Evolutionary conservation across 2,329 filamentous ascomycete genomes (phyloP).

Genomic region (Aspergillus amoenus): DNA sequence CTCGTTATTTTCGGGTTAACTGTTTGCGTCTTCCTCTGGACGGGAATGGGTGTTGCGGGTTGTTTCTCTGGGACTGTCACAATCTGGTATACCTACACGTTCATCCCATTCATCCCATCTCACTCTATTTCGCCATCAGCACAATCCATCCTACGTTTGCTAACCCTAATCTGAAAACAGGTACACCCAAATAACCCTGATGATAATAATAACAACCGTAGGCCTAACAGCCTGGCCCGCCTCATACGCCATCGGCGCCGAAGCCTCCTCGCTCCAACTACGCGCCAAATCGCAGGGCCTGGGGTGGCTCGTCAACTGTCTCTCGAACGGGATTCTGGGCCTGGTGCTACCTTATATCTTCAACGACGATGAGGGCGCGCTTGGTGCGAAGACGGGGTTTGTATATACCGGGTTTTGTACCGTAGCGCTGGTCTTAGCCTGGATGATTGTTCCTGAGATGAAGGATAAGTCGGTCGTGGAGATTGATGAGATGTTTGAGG

Average conservation of each 20-base stretch:
- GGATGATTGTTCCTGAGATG: conserved; percentile 54
- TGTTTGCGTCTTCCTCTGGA: conserved; percentile 41
- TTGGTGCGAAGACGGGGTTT: conserved; percentile 44
- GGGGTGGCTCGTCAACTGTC: conserved; percentile 43
- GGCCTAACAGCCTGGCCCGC: conserved; percentile 38
- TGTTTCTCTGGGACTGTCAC: conserved; percentile 41
- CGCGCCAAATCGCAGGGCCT: conserved; percentile 41
- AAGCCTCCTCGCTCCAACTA: conserved; percentile 36
- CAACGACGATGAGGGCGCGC: conserved; percentile 46
- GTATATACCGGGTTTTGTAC: conserved; percentile 39
- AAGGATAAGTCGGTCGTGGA: conserved; percentile 49
- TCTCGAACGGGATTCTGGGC: conserved; percentile 44
- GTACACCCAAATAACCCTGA: conserved; percentile 45
- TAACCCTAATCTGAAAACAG: conserved; percentile 22
- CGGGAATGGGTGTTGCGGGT: conserved; percentile 49
- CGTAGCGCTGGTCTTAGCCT: conserved; percentile 37
- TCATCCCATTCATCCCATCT: too few species aligned
- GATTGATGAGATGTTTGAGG: conserved; percentile 46
- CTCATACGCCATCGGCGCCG: conserved; percentile 37
- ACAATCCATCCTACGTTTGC: too few species aligned
- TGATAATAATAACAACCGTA: conserved; percentile 45
- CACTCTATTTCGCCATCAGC: too few species aligned
- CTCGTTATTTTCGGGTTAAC: conserved; percentile 21
- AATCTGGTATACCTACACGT: conserved; percentile 33
- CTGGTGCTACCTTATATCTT: conserved; percentile 54